Conservation (phyloP, 1,139 yeast genomes). For the Kluyveromyces marxianus region DNA sequence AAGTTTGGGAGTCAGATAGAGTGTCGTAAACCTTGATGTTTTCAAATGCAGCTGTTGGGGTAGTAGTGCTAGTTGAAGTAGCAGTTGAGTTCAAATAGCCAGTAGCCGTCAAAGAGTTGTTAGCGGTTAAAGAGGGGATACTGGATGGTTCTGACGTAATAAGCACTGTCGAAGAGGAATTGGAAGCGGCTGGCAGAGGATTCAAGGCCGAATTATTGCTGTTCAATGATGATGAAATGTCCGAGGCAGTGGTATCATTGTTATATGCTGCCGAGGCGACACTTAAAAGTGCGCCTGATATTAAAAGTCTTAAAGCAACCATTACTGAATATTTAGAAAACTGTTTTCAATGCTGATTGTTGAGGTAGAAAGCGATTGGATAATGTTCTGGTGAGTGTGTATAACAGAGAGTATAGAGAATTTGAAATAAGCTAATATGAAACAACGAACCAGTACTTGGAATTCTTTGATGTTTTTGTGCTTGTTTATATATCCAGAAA, state of each 20-base stretch:
- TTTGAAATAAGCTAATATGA: too few relatives aligned
- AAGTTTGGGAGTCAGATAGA: constrained; percentile 16
- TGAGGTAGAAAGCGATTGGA: not conserved
- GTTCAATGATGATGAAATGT: not conserved
- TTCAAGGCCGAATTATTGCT: not conserved
- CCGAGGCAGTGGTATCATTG: not conserved
- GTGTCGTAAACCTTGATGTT: constrained; percentile 20
- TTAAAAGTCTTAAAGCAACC: not conserved
- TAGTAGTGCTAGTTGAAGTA: constrained; percentile 1
- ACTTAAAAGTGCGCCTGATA: not conserved
- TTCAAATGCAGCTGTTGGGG: constrained; percentile 10
- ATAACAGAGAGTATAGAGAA: too few relatives aligned
- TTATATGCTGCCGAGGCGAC: not conserved
- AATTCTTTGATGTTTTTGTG: too few relatives aligned
- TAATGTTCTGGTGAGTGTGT: too few relatives aligned
- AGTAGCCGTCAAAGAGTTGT: not conserved
- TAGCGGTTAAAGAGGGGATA: not conserved
- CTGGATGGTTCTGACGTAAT: not conserved
- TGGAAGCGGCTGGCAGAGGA: not conserved
- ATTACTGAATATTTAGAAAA: not conserved
- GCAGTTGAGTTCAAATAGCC: not conserved
- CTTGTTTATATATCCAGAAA: too few relatives aligned
- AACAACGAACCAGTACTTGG: too few relatives aligned
- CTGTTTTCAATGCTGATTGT: not conserved
- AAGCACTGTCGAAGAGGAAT: not conserved